These are phyloP conservation scores for Oryza glumipatula DNA, from an alignment of 176 grass and related monocot species.

Conservation along the genomic window DNA sequence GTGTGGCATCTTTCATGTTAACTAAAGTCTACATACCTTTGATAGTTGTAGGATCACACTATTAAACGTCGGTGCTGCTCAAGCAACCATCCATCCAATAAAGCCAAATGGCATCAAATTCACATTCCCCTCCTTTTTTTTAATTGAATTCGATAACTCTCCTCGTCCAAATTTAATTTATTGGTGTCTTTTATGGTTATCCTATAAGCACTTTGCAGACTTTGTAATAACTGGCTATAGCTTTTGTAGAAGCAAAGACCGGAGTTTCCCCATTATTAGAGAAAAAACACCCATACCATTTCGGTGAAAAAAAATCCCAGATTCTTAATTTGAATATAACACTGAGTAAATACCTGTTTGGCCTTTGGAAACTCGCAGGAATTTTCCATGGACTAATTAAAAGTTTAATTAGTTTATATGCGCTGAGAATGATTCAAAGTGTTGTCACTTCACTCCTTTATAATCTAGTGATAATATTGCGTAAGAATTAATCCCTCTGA, in stretches of 20 bases:
- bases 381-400: not conserved
- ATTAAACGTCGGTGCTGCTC: not conserved
- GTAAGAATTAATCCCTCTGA: too few relatives aligned
- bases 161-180: too few relatives aligned
- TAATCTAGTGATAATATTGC: too few relatives aligned
- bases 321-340: not conserved
- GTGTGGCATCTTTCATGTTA: constrained; percentile 25
- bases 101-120: not conserved
- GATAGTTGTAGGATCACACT: not conserved
- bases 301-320: not conserved
- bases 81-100: not conserved
- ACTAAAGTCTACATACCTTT: not conserved
- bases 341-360: not conserved
- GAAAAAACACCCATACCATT: too few relatives aligned
- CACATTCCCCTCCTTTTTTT: not conserved
- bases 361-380: not conserved
- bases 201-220: too few relatives aligned
- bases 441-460: too few relatives aligned
- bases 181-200: too few relatives aligned
- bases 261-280: too few relatives aligned
- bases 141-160: not conserved
- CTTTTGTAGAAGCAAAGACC: too few relatives aligned
- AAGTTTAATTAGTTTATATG: too few relatives aligned
- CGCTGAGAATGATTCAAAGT: too few relatives aligned
- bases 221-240: too few relatives aligned